Evolutionary conservation across 2,329 filamentous ascomycete species (phyloP), one percentile per base, ranked within the genome.

Genomic region (Domatiomyces catenatus): DNA sequence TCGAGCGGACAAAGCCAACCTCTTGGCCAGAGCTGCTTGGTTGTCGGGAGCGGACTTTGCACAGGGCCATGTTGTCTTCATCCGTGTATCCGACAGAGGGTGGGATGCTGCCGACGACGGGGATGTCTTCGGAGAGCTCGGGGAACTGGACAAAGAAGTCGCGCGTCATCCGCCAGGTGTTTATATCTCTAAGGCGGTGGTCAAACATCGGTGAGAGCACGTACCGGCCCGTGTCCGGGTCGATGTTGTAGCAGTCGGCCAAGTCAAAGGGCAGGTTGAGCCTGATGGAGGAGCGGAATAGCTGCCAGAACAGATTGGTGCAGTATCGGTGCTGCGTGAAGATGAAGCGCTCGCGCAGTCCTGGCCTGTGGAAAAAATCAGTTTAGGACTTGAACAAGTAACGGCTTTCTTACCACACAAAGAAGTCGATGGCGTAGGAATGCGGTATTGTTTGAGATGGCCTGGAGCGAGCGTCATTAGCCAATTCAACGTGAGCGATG

Each of bases 101-200:
- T 15, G 32, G 10, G 5, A 39, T 39, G 32, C 10, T 39, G 32
- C 32, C 32, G 5, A 5, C 15, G 10, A 39, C 32, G 32, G 58
- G 58, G 42, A 59, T 58, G 32, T 59, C 58, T 36, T 46, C 50
- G 26, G 52, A 52, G 10, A 60, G 42, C 46, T 60, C 58, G 7
- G 58, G 58, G 39, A 54, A 60, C 8, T 52, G 52, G 28, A 49
- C 42, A 46, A 60, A 56, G 19, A 60, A 54, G 36, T 58, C 58
- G 0, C 49, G 50, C 3, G 53, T 52, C 58, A 60, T 58, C 0
- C 55, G 54, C 58, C 58, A 60, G 28, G 36, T 48, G 48, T 49
- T 54, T 42, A 60, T 60, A 51, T 60, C 54, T 3, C 15, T 24
- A 26, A 60, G 42, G 20, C 56, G 50, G 42, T 56, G 48, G 17